Evolutionary conservation across 371 early-diverging fungal species (phyloP).

Genomic region (Mortierella sp.): DNA sequence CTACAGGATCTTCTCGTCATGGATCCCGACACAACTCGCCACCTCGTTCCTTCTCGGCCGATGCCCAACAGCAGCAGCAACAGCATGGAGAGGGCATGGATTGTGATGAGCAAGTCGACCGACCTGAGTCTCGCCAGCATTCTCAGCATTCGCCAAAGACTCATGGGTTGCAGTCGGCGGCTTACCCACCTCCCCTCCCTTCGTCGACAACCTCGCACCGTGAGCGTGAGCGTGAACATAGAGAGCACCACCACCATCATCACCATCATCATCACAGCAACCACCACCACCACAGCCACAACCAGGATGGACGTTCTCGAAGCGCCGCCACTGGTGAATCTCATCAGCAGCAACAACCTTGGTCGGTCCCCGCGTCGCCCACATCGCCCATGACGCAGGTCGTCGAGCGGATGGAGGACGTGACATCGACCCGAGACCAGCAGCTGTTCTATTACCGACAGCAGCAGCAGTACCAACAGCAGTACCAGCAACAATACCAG

Average conservation of each 20-base stretch:
- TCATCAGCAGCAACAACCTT: not conserved
- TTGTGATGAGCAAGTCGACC: conserved; percentile 18
- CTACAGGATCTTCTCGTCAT: conserved; percentile 21
- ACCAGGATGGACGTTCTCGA: conserved; percentile 11
- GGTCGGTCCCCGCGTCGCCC: conserved; percentile 39
- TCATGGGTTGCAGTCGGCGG: not conserved
- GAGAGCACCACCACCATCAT: conserved; percentile 1
- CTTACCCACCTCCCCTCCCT: conserved; percentile 4
- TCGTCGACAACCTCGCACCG: conserved; percentile 6
- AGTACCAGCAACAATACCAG: conserved; percentile 37
- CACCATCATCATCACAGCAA: not conserved
- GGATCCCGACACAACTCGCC: conserved; percentile 34
- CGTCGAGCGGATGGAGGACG: conserved; percentile 41
- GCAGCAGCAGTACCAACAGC: conserved; percentile 25
- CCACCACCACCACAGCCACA: not conserved
- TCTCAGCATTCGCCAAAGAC: conserved; percentile 18
- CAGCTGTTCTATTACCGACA: conserved; percentile 41
- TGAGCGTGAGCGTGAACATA: conserved; percentile 2
- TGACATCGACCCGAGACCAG: conserved; percentile 20
- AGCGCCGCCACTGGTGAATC: not conserved
- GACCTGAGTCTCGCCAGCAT: conserved; percentile 18
- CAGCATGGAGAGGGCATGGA: conserved; percentile 34
- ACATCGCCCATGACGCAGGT: conserved; percentile 42
- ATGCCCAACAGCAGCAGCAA: conserved; percentile 15
- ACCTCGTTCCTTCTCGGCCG: conserved; percentile 18